phyloP scores from a whole-genome alignment of 2,329 filamentous ascomycete species.

The Epichloe aotearoae region DNA sequence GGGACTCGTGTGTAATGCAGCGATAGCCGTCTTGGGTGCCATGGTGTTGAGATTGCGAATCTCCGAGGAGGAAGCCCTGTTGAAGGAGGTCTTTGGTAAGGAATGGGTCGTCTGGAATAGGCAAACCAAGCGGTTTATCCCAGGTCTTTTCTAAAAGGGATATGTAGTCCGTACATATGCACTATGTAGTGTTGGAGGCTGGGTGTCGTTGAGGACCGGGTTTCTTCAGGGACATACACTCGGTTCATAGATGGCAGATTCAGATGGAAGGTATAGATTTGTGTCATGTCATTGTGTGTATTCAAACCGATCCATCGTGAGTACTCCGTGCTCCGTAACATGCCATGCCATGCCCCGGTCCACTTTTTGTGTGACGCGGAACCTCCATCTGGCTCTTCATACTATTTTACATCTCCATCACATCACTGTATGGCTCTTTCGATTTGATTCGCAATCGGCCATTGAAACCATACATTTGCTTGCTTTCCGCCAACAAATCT shows the following conservation, averaged over 20 bases:
- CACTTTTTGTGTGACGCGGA: neutral
- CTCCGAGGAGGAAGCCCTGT: constrained; percentile 36
- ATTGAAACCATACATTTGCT: neutral
- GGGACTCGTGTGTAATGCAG: neutral
- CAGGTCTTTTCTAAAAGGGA: constrained; percentile 11
- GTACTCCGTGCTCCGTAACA: too few species aligned
- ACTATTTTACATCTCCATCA: neutral
- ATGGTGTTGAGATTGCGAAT: constrained; percentile 19
- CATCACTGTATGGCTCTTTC: neutral
- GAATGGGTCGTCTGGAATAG: constrained; percentile 36
- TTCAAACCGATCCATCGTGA: too few species aligned
- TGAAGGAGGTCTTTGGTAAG: constrained; percentile 30
- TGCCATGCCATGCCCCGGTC: neutral
- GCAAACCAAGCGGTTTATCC: constrained; percentile 34
- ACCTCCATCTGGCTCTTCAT: neutral
- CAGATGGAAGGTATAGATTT: too few species aligned
- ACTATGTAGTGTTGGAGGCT: neutral
- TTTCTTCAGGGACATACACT: too few species aligned
- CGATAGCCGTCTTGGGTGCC: neutral
- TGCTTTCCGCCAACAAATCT: neutral
- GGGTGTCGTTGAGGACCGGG: neutral
- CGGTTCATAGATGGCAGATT: too few species aligned
- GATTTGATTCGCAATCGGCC: neutral
- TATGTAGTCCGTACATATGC: too few species aligned
- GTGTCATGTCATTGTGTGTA: too few species aligned